Evolutionary conservation across 1,139 yeast species (phyloP), one percentile per base, ranked within the genome.

Genomic region (Sugiyamaella neomexicana): DNA sequence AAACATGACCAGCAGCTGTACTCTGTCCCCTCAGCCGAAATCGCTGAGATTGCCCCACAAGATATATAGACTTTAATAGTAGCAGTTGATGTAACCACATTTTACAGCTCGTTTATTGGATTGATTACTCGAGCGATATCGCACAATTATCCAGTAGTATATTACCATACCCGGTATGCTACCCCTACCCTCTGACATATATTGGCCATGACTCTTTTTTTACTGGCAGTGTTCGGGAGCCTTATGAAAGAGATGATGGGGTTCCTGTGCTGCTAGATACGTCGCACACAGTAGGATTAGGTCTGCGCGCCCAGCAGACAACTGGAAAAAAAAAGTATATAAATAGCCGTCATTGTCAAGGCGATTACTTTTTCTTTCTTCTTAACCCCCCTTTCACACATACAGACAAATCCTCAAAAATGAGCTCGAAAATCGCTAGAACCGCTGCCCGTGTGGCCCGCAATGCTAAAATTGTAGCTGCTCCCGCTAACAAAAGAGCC

Each of bases 391-490:
- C 9, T 16, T 38, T 39, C 36, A 47, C 37, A 37, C 34, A 53
- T 46, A 39, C 9, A 41, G 5, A 20, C 25, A 5, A 3, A 20
- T 3, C 25, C 5, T 5, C 42, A 57, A 23, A 17, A 45, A 45
- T 45, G 49, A 45, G 49, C 32, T 50, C 59, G 40, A 52, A 57
- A 47, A 46, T 57, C 48, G 55, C 58, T 54, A 55, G 65, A 58
- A 53, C 65, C 39, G 62, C 62, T 34, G 56, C 61, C 43, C 57
- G 62, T 43, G 56, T 59, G 43, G 61, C 62, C 25, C 56, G 63
- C 46, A 58, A 65, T 39, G 60, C 67, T 46, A 53, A 64, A 53
- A 51, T 62, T 34, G 39, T 55, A 44, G 57, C 58, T 46, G 39
- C 58, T 43, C 25, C 57, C 47, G 36, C 53, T 23, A 58, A 58